phyloP scores from a whole-genome alignment of 108 stramenopile species.

The Cylindrotheca closterium region DNA sequence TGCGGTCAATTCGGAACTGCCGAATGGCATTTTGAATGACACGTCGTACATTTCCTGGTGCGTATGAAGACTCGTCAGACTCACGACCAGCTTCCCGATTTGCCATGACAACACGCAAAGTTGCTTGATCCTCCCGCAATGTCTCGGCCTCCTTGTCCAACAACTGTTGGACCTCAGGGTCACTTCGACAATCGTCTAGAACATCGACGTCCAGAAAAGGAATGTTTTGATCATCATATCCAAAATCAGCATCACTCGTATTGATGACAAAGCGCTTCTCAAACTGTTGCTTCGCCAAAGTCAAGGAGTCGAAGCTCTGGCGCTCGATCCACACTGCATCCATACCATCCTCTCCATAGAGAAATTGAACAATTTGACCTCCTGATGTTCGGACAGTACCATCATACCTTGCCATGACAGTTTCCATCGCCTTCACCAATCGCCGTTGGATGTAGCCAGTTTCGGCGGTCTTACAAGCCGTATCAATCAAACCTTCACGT shows the following conservation, averaged over 20 bases:
- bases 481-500: slow-evolving; percentile 98
- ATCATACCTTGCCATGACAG: slow-evolving; percentile 97
- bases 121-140: slow-evolving; percentile 83
- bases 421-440: slow-evolving; percentile 98
- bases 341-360: slow-evolving; percentile 99
- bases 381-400: slow-evolving; percentile 92
- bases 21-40: slow-evolving; percentile 91
- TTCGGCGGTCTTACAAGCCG: slow-evolving; percentile 99
- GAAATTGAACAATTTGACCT: slow-evolving; percentile 96
- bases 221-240: slow-evolving; percentile 73
- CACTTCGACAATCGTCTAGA: slow-evolving; percentile 81
- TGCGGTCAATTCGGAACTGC: slow-evolving; percentile 88
- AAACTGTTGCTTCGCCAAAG: slow-evolving; percentile 75
- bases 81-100: slow-evolving; percentile 89
- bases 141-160: slow-evolving; percentile 89
- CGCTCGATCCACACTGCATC: slow-evolving; percentile 98
- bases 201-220: slow-evolving; percentile 83
- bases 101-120: slow-evolving; percentile 84
- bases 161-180: slow-evolving; percentile 82
- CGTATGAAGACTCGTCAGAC: slow-evolving; percentile 79
- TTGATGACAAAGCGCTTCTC: slow-evolving; percentile 75
- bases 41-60: slow-evolving; percentile 92
- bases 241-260: slow-evolving; percentile 83
- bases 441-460: slow-evolving; percentile 99
- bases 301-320: slow-evolving; percentile 90